Evolutionary conservation across 768 basidiomycete species (phyloP).

Genomic region (Boletus vinaceobasis): DNA sequence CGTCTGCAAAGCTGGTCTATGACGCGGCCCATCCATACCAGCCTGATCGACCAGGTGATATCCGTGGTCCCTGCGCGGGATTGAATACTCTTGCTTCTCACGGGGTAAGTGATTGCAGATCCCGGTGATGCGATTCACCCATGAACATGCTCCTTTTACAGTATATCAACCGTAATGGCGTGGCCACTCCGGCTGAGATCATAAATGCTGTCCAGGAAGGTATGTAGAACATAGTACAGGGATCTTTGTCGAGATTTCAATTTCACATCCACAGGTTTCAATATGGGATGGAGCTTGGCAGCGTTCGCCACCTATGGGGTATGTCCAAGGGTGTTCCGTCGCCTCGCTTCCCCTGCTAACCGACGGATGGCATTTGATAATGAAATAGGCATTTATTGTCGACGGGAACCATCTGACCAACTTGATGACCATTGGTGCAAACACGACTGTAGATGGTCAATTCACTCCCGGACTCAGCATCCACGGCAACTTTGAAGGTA

Average conservation of each 20-base stretch:
- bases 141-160: not conserved
- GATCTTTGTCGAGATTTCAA: not conserved
- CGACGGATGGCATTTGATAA: not conserved
- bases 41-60: constrained; percentile 15
- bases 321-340: not conserved
- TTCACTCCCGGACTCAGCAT: constrained; percentile 19
- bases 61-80: constrained; percentile 27
- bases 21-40: constrained; percentile 18
- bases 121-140: not conserved
- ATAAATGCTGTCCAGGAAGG: constrained; percentile 26
- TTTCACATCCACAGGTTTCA: constrained; percentile 13
- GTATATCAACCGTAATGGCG: constrained; percentile 20
- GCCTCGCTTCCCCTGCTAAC: not conserved
- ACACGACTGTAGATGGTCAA: constrained; percentile 10
- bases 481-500: constrained; percentile 25
- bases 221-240: not conserved
- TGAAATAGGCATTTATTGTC: constrained; percentile 20
- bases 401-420: constrained; percentile 29
- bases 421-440: constrained; percentile 26
- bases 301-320: constrained; percentile 23
- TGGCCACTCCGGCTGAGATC: constrained; percentile 22
- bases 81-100: constrained; percentile 27
- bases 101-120: constrained; percentile 15
- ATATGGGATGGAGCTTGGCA: constrained; percentile 24
- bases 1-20: constrained; percentile 22